phyloP scores from a whole-genome alignment of 345 rosid genomes.

The Cochlearia excelsa region DNA sequence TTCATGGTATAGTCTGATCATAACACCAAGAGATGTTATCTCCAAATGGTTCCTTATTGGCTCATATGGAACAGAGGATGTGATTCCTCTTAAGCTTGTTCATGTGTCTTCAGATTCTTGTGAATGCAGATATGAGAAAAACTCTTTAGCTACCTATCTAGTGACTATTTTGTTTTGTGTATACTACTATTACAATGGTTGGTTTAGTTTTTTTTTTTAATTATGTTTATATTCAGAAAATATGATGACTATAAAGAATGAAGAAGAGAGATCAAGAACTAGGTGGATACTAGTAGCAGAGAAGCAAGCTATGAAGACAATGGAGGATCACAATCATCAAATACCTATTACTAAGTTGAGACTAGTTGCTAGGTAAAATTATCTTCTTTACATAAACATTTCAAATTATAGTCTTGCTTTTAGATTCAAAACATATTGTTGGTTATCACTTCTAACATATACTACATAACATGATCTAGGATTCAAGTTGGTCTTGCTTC shows the following conservation, averaged over 20 bases:
- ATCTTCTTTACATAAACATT: conserved; percentile 42
- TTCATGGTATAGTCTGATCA: no score
- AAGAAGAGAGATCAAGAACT: no score
- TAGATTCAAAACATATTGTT: no score
- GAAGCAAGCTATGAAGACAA: no score
- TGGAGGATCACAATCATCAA: conserved; percentile 7
- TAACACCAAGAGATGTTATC: conserved; percentile 18
- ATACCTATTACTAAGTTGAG: conserved; percentile 30
- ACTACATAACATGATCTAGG: no score
- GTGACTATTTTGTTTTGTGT: no score
- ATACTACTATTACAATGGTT: not conserved
- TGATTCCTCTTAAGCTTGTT: conserved; percentile 39
- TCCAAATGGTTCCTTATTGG: conserved; percentile 43
- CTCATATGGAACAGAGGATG: conserved; percentile 23
- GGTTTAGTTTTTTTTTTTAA: not conserved
- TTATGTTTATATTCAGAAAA: conserved; percentile 2
- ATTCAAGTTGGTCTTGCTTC: no score
- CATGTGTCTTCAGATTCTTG: conserved; percentile 37
- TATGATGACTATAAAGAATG: no score
- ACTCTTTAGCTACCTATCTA: conserved; percentile 19
- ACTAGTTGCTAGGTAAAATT: conserved; percentile 56
- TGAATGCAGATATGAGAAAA: conserved; percentile 32
- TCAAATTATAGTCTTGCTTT: conserved; percentile 5
- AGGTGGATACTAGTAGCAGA: no score
- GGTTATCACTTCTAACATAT: no score